Conservation (phyloP, 345 rosid species). For the Geranium rotundifolium region DNA sequence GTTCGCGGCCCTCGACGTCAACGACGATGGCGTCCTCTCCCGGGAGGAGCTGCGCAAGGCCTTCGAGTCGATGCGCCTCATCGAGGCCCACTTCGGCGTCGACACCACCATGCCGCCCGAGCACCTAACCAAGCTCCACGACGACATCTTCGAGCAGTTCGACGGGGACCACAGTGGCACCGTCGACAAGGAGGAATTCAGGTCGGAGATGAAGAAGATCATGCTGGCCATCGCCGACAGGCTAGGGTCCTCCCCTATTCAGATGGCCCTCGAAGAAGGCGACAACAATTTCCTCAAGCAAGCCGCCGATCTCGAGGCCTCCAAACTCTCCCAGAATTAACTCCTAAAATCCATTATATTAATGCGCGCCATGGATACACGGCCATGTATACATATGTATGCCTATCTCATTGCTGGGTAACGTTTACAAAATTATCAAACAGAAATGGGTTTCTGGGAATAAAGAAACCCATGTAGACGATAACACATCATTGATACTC, state of each 20-base stretch:
- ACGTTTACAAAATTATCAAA: no score
- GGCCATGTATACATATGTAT: no score
- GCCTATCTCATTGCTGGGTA: no score
- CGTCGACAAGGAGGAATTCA: slow-evolving; percentile 16
- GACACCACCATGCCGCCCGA: slow-evolving; percentile 16
- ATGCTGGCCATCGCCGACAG: slow-evolving; percentile 24
- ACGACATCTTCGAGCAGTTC: slow-evolving; percentile 18
- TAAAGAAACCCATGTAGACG: no score
- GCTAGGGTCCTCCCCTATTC: slow-evolving; percentile 16
- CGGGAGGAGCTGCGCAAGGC: slow-evolving; percentile 17
- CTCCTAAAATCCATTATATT: no score
- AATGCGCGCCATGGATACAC: no score
- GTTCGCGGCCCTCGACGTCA: slow-evolving; percentile 13
- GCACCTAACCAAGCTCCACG: slow-evolving; percentile 15
- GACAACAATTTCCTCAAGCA: slow-evolving; percentile 19
- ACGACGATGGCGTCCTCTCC: slow-evolving; percentile 17
- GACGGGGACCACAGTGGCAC: slow-evolving; percentile 16
- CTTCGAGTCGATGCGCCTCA: slow-evolving; percentile 19
- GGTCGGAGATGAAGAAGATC: slow-evolving; percentile 18
- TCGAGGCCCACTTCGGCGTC: slow-evolving; percentile 20
- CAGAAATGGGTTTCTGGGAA: no score
- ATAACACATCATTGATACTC: no score
- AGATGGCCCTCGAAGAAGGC: slow-evolving; percentile 19
- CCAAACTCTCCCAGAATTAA: slow-evolving; percentile 4
- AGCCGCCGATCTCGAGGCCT: slow-evolving; percentile 18